These are phyloP conservation scores for Fusarium austroafricanum DNA, from an alignment of 2,329 filamentous ascomycete species.

Conservation along the genomic window DNA sequence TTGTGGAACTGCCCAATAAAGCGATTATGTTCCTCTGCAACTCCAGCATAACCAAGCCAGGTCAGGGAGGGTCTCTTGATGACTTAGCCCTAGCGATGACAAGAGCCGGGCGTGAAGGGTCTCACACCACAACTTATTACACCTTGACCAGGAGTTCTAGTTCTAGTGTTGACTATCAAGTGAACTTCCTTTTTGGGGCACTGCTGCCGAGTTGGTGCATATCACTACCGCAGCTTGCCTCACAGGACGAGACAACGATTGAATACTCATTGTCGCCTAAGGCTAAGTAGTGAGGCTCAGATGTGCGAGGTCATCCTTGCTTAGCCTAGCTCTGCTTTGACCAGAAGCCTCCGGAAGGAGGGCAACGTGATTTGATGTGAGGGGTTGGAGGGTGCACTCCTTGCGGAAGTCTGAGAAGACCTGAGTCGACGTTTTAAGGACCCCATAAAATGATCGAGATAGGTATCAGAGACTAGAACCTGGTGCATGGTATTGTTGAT, in stretches of 20 bases:
- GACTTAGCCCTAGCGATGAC: slow-evolving; percentile 15
- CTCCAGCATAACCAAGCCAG: slow-evolving; percentile 5
- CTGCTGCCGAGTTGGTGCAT: slow-evolving; percentile 32
- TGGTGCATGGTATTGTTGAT: not conserved
- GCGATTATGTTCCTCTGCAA: slow-evolving; percentile 16
- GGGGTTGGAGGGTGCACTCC: slow-evolving; percentile 6
- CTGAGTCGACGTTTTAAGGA: not conserved
- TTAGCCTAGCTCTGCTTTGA: not conserved
- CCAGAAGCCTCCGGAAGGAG: not conserved
- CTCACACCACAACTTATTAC: slow-evolving; percentile 5
- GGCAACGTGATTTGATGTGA: slow-evolving; percentile 25
- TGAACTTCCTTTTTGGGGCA: slow-evolving; percentile 41
- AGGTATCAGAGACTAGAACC: not conserved
- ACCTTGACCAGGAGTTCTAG: not conserved
- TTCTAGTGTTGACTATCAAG: slow-evolving; percentile 4
- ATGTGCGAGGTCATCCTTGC: not conserved
- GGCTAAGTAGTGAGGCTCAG: slow-evolving; percentile 3
- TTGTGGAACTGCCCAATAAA: slow-evolving; percentile 15
- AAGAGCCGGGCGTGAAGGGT: slow-evolving; percentile 19
- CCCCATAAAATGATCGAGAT: not conserved
- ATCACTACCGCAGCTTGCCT: slow-evolving; percentile 10
- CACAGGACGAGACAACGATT: slow-evolving; percentile 1
- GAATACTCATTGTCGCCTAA: not conserved
- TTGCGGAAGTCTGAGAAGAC: slow-evolving; percentile 1
- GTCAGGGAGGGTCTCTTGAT: slow-evolving; percentile 10